Evolutionary conservation across 73 alveolate species (phyloP), one percentile per base, ranked within the genome.

Genomic region (Stentor coeruleus): DNA sequence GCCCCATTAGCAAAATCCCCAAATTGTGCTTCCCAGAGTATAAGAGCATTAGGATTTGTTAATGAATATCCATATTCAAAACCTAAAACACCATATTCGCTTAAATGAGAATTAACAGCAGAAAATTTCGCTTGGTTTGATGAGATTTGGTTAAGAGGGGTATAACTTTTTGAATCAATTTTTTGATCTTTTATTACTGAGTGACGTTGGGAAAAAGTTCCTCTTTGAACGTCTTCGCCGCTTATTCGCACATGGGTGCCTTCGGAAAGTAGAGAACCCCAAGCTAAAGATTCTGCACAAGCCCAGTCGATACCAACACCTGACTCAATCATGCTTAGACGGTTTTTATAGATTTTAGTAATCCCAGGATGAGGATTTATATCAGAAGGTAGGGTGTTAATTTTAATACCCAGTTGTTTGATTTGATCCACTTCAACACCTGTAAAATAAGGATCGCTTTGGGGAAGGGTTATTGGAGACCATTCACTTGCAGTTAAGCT

Each of bases 271-370:
- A 96, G 90, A 6, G 98, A 74, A 37, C 97, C 99, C 66, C 89
- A 96, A 83, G 99, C 99, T 39, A 96, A 85, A 26, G 98, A 96
- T 76, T 96, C 99, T 3, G 98, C 99, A 0, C 98, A 90, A 20
- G 95, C 98, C 97, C 97, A 94, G 77, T 96, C 98, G 59, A 96
- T 94, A 33, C 96, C 96, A 77, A 86, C 85, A 3, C 99, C 99
- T 3, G 74, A 87, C 86, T 89, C 95, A 33, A 96, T 75, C 28
- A 94, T 84, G 75, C 81, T 31, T 31, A 28, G 81, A 83, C 98
- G 83, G n/a, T 88, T 82, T 28, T 93, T 93, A 75, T 83, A 92
- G 55, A 92, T 89, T 77, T 91, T 91, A 81, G 83, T 89, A 1
- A 93, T 85, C 77, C 81, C 38, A 4, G 92, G 92, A 77, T 91